Evolutionary conservation across 2,329 filamentous ascomycete genomes (phyloP).

Genomic region (Colletotrichum karsti): DNA sequence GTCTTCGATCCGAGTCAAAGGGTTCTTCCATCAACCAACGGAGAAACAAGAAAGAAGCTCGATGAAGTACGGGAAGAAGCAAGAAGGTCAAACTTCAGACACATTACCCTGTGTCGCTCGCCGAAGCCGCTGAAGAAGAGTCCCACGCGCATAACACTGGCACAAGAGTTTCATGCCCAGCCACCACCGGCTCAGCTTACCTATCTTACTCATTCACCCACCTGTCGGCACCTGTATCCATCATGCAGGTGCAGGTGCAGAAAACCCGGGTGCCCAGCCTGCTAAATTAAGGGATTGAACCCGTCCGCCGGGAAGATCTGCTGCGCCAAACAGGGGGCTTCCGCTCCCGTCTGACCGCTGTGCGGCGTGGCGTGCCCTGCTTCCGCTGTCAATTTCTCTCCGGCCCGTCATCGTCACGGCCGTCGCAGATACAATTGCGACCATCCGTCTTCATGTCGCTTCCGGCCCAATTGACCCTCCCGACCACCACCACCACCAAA

Average conservation of each 20-base stretch:
- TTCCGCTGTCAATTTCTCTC: conserved; percentile 14
- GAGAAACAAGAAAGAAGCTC: not conserved
- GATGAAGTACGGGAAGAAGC: not conserved
- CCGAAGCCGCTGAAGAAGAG: not conserved
- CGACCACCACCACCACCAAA: too few species aligned
- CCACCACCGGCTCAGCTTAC: not conserved
- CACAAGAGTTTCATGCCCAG: conserved; percentile 1
- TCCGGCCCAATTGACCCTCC: not conserved
- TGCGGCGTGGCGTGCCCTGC: too few species aligned
- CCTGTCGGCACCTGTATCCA: not conserved
- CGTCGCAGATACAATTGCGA: conserved; percentile 21
- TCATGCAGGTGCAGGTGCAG: not conserved
- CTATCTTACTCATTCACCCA: not conserved
- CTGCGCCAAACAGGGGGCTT: not conserved
- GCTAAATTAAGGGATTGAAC: not conserved
- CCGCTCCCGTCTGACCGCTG: not conserved
- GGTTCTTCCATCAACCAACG: too few species aligned
- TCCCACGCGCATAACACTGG: conserved; percentile 10
- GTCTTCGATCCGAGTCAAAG: not conserved
- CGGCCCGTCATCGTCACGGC: conserved; percentile 20
- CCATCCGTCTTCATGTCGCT: conserved; percentile 20
- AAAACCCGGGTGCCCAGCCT: not conserved
- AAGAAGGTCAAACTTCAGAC: not conserved
- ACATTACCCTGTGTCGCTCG: not conserved
- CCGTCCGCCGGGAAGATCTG: not conserved